A percentile compares a stretch with the other conserved stretches of the same genome.
Conservation (phyloP, 2,329 filamentous ascomycete genomes). For the Paradendryphiella salina region DNA sequence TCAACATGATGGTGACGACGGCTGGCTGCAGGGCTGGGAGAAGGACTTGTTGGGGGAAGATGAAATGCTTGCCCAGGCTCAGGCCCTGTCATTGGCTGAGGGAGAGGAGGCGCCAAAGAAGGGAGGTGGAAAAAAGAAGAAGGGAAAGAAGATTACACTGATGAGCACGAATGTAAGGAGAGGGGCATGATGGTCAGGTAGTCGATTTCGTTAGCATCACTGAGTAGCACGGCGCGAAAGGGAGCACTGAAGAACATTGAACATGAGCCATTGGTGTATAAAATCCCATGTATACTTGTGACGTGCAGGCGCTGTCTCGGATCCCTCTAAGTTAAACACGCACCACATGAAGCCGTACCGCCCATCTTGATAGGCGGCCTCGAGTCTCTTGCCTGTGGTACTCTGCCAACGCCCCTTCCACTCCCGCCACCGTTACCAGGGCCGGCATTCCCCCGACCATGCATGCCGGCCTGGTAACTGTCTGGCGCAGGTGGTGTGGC, state of each 20-base stretch:
- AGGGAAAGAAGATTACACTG: constrained; percentile 68
- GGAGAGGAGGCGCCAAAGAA: constrained; percentile 38
- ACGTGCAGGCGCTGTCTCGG: too few species aligned
- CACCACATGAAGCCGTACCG: constrained; percentile 34
- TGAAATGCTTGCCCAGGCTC: constrained; percentile 55
- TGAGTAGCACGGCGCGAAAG: constrained; percentile 35
- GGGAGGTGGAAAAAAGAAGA: constrained; percentile 61
- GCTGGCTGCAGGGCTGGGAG: constrained; percentile 85
- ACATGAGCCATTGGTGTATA: neutral
- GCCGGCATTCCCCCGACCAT: constrained; percentile 31
- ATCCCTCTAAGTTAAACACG: constrained; percentile 30
- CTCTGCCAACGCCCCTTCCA: constrained; percentile 23
- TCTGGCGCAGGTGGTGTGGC: constrained; percentile 20
- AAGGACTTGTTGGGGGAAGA: constrained; percentile 69
- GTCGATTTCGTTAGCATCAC: constrained; percentile 20
- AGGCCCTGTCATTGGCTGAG: constrained; percentile 45
- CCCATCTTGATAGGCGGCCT: constrained; percentile 36
- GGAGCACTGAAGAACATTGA: constrained; percentile 17
- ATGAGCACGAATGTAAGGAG: constrained; percentile 67
- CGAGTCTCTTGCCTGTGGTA: constrained; percentile 30
- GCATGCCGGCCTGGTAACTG: constrained; percentile 41
- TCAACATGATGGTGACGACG: constrained; percentile 64
- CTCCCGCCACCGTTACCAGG: constrained; percentile 15
- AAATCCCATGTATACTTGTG: neutral
- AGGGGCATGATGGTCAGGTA: constrained; percentile 50